Percentiles rank a stretch among this genome's conserved stretches.
phyloP scores from a whole-genome alignment of 352 stramenopile genomes.

The Saprolegnia diclina region DNA sequence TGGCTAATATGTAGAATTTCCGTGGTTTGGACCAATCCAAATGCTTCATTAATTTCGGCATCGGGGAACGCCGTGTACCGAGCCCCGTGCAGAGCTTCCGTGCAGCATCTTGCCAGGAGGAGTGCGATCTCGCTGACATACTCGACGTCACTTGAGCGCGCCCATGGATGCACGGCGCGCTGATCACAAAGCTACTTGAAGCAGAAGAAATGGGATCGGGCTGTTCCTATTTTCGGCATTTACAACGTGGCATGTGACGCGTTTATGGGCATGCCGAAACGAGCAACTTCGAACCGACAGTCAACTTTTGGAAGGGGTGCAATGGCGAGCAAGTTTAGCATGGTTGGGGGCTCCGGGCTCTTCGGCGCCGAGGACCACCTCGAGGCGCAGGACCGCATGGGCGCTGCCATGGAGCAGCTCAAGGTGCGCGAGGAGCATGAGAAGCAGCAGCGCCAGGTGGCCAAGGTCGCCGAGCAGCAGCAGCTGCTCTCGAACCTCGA shows the following conservation, averaged over 20 bases:
- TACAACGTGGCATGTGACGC: background rate
- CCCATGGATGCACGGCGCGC: too few relatives aligned
- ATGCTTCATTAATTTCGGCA: too few relatives aligned
- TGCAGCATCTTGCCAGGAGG: too few relatives aligned
- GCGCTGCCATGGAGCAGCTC: slow-evolving; percentile 63
- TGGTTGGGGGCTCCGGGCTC: slow-evolving; percentile 63
- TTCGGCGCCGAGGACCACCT: slow-evolving; percentile 65
- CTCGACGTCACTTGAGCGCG: too few relatives aligned
- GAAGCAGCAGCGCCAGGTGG: slow-evolving; percentile 26
- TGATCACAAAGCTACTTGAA: too few relatives aligned
- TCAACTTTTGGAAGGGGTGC: background rate
- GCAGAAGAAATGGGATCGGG: background rate
- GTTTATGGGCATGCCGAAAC: background rate
- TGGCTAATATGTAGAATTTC: too few relatives aligned
- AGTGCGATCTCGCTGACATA: too few relatives aligned
- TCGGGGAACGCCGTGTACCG: too few relatives aligned
- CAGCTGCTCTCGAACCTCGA: slow-evolving; percentile 6
- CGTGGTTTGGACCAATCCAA: too few relatives aligned
- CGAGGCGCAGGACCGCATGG: slow-evolving; percentile 68
- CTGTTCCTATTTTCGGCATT: background rate
- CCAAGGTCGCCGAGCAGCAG: slow-evolving; percentile 28
- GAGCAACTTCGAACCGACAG: background rate
- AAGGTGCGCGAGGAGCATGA: slow-evolving; percentile 49
- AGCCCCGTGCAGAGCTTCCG: too few relatives aligned
- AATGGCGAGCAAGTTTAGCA: slow-evolving; percentile 78